phyloP scores from a whole-genome alignment of 106 monocot species.

The Chionographis japonica region DNA sequence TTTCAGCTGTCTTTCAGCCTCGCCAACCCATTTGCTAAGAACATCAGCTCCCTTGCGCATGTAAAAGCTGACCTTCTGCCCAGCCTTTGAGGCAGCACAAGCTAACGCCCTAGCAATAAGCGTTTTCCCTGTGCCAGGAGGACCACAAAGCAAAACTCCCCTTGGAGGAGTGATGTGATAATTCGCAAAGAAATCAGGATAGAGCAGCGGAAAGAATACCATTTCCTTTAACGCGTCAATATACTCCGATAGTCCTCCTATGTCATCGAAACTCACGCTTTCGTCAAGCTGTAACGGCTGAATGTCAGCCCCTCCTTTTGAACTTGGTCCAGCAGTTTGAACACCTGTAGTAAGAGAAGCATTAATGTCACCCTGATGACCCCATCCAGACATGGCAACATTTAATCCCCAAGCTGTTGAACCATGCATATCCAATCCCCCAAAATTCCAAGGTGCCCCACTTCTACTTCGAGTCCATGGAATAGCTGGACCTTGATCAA shows the following conservation, averaged over 20 bases:
- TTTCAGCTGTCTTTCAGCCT: conserved; percentile 45
- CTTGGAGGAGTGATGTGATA: conserved; percentile 97
- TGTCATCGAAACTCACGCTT: conserved; percentile 90
- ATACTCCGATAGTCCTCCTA: conserved; percentile 89
- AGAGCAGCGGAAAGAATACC: conserved; percentile 95
- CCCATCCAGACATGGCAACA: conserved; percentile 92
- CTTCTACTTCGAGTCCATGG: conserved; percentile 80
- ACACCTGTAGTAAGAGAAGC: conserved; percentile 50
- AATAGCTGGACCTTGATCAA: conserved; percentile 75
- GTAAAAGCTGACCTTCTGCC: conserved; percentile 96
- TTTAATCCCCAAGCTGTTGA: conserved; percentile 78
- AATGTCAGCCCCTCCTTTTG: conserved; percentile 97
- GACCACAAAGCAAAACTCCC: conserved; percentile 91
- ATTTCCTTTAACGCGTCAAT: conserved; percentile 97
- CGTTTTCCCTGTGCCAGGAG: conserved; percentile 99
- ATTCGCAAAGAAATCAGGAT: conserved; percentile 94
- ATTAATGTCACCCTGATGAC: conserved; percentile 69
- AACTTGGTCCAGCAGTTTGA: conserved; percentile 98
- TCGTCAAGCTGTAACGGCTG: conserved; percentile 95
- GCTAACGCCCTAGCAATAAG: conserved; percentile 94
- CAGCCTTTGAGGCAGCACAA: conserved; percentile 94
- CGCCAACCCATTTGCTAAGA: conserved; percentile 79
- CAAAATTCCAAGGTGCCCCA: conserved; percentile 71
- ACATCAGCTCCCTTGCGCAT: conserved; percentile 99
- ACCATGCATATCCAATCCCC: conserved; percentile 85